Evolutionary conservation across 345 rosid species (phyloP), one percentile per base, ranked within the genome.

Genomic region (Mercurialis annua): DNA sequence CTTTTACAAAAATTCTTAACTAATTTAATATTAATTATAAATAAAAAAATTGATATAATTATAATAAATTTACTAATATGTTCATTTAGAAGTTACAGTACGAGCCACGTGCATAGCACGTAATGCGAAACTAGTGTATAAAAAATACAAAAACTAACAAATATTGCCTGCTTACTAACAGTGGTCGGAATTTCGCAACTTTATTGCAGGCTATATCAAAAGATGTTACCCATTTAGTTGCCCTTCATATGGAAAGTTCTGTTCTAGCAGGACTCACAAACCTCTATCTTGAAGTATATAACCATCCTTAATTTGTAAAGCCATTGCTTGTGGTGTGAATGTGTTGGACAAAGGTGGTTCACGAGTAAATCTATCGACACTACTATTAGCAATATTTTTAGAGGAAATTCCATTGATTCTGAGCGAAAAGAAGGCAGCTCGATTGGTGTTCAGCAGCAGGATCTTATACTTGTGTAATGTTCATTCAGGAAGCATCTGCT

Each of bases 141-240:
- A n/a, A n/a, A n/a, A n/a, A n/a, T n/a, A n/a, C n/a, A n/a, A n/a
- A n/a, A n/a, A n/a, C n/a, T n/a, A n/a, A n/a, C n/a, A n/a, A 78
- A 69, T 81, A 80, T 69, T 85, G 79, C 72, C 54, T 75, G 61
- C 92, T 87, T 62, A 83, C 89, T 14, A 79, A 57, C 75, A 83
- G 92, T n/a, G 86, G 92, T 51, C 71, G 80, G 77, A 87, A 83
- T 71, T 73, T 87, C 50, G 58, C 83, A 21, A 83, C 85, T 15
- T 76, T 87, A 34, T 57, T 84, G 73, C 89, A 84, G 92, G 92
- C 85, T 33, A 76, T 82, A 54, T 64, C 80, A 18, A 63, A 70
- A 52, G 86, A 77, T 36, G 70, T 73, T 59, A 43, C 64, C 20
- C 82, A 86, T 62, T 76, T 87, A 72, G 71, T 73, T 65, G 62